Evolutionary conservation across 1,139 yeast species (phyloP).

Genomic region (Magnusiomyces ingens): DNA sequence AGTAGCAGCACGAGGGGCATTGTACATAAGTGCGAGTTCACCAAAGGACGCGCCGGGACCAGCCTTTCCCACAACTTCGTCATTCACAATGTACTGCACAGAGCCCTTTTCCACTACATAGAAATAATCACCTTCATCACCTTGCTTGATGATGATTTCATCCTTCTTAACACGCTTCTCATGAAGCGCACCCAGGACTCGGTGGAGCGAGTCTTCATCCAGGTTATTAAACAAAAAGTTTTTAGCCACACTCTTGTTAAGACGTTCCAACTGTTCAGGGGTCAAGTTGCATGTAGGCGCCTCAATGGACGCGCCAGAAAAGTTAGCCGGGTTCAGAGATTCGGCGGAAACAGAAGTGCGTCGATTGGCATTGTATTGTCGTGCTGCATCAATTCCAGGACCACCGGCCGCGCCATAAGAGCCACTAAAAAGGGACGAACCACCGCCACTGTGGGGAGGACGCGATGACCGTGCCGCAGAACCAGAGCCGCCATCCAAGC

Average conservation of each 20-base stretch:
- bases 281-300: slow-evolving; percentile 34
- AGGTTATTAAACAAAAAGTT: slow-evolving; percentile 80
- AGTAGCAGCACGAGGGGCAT: slow-evolving; percentile 96
- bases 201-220: slow-evolving; percentile 60
- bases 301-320: slow-evolving; percentile 18
- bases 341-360: slow-evolving; percentile 87
- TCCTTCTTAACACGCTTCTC: slow-evolving; percentile 59
- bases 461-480: background rate
- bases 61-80: slow-evolving; percentile 62
- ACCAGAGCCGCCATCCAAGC: background rate
- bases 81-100: slow-evolving; percentile 76
- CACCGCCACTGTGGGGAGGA: slow-evolving; percentile 4
- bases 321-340: slow-evolving; percentile 27
- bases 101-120: slow-evolving; percentile 81
- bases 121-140: slow-evolving; percentile 94
- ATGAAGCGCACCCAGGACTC: slow-evolving; percentile 75
- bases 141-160: slow-evolving; percentile 74
- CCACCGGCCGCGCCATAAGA: background rate
- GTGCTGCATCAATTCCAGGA: background rate
- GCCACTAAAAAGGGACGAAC: slow-evolving; percentile 2
- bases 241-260: slow-evolving; percentile 63
- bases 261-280: slow-evolving; percentile 57
- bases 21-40: slow-evolving; percentile 94
- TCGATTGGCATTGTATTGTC: slow-evolving; percentile 57
- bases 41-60: slow-evolving; percentile 91